Conservation (phyloP, 2,329 filamentous ascomycete genomes). For the Xylaria multiplex region DNA sequence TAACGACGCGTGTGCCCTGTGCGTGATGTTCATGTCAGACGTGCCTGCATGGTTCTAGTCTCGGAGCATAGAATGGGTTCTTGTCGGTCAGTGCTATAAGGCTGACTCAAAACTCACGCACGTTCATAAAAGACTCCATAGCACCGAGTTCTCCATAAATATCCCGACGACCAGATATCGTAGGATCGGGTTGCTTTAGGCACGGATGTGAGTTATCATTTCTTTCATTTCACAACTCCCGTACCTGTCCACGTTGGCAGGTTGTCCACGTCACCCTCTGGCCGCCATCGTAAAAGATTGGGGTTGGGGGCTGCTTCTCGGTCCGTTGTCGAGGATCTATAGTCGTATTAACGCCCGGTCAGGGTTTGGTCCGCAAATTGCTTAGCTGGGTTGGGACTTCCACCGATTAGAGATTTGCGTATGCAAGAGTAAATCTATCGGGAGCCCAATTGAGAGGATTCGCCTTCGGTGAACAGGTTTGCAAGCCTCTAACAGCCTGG, state of each 20-base stretch:
- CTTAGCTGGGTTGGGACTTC: conserved; percentile 6
- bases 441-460: conserved; percentile 10
- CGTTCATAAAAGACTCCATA: conserved; percentile 2
- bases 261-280: conserved; percentile 34
- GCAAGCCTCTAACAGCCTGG: conserved; percentile 12
- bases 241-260: conserved; percentile 22
- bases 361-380: conserved; percentile 7
- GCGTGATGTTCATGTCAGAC: conserved; percentile 37
- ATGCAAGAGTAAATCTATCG: conserved; percentile 10
- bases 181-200: conserved; percentile 30
- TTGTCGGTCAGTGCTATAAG: conserved; percentile 27
- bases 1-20: conserved; percentile 32
- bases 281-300: conserved; percentile 8
- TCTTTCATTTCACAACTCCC: conserved; percentile 10
- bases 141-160: neutral
- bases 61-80: conserved; percentile 22
- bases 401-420: conserved; percentile 12
- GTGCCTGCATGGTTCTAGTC: conserved; percentile 36
- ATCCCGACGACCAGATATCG: conserved; percentile 6
- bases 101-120: conserved; percentile 25
- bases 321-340: conserved; percentile 7
- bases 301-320: conserved; percentile 1
- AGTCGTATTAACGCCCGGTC: conserved; percentile 7
- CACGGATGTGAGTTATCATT: conserved; percentile 37
- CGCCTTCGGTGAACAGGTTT: neutral